Conservation (phyloP, 1,139 yeast genomes). For the Suzukiozyma palmioleophila region DNA sequence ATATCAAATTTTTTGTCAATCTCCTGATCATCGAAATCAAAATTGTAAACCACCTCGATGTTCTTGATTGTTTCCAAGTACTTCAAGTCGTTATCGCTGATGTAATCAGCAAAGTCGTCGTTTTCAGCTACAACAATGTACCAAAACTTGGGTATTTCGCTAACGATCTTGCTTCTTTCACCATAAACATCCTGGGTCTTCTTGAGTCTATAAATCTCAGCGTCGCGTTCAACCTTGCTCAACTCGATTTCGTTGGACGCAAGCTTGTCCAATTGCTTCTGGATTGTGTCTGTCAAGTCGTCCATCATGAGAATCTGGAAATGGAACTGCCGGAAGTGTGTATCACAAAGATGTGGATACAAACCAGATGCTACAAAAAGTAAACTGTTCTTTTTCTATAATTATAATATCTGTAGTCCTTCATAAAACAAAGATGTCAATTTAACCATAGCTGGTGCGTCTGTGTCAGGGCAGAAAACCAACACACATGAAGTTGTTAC, state of each 20-base stretch:
- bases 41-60: conserved; percentile 49
- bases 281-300: conserved; percentile 7
- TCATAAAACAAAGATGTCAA: no score
- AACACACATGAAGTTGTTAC: no score
- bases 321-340: no score
- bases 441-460: no score
- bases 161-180: conserved; percentile 43
- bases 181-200: conserved; percentile 48
- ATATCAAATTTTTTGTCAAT: conserved; percentile 52
- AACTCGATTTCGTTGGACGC: conserved; percentile 55
- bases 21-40: conserved; percentile 23
- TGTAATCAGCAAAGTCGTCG: conserved; percentile 69
- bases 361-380: no score
- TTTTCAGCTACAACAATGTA: conserved; percentile 71
- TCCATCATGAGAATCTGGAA: not conserved
- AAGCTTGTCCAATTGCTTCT: conserved; percentile 23
- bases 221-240: conserved; percentile 53
- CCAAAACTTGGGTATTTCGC: conserved; percentile 66
- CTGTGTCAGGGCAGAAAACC: no score
- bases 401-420: no score
- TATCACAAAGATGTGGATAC: no score
- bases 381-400: no score
- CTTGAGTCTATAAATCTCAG: conserved; percentile 46
- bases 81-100: conserved; percentile 63
- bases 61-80: conserved; percentile 58